Conservation (phyloP, 139 green algal genomes). For the Raphidocelis subcapitata region DNA sequence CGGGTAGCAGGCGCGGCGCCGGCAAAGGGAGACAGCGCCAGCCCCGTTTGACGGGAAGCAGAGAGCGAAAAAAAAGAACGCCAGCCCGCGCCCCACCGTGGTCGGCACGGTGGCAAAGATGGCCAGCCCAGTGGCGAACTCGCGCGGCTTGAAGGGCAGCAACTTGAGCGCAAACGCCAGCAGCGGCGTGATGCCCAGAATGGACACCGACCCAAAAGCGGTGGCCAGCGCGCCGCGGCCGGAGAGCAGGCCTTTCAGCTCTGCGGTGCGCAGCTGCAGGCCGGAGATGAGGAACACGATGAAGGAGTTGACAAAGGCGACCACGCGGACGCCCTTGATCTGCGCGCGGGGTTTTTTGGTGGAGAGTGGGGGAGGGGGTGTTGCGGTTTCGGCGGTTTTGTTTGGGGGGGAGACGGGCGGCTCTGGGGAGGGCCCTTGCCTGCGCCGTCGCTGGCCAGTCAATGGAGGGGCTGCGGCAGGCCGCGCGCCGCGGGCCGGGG, state of each 20-base stretch:
- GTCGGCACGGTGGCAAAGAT: conserved; percentile 80
- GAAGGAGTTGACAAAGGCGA: conserved; percentile 40
- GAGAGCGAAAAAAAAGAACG: no score
- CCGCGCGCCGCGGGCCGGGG: no score
- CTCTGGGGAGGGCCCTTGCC: no score
- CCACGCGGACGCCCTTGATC: conserved; percentile 9
- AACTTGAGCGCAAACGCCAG: conserved; percentile 51
- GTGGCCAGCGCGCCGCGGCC: conserved; percentile 24
- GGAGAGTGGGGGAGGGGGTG: neutral
- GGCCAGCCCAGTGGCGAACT: conserved; percentile 60
- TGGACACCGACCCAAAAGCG: conserved; percentile 46
- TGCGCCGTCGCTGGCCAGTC: no score
- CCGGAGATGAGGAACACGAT: conserved; percentile 64
- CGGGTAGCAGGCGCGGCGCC: no score
- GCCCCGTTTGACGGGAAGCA: no score
- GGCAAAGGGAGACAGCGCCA: no score
- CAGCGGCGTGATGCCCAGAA: conserved; percentile 61
- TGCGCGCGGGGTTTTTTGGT: no score
- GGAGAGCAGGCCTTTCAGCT: conserved; percentile 29
- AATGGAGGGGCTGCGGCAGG: no score
- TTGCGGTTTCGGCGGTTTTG: neutral
- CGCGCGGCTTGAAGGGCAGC: conserved; percentile 36
- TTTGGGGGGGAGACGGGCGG: neutral
- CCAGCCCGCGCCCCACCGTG: conserved; percentile 73
- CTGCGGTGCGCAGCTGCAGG: conserved; percentile 56